Evolutionary conservation across 345 rosid genomes (phyloP), one percentile per base, ranked within the genome.

Genomic region (Heritiera littoralis): DNA sequence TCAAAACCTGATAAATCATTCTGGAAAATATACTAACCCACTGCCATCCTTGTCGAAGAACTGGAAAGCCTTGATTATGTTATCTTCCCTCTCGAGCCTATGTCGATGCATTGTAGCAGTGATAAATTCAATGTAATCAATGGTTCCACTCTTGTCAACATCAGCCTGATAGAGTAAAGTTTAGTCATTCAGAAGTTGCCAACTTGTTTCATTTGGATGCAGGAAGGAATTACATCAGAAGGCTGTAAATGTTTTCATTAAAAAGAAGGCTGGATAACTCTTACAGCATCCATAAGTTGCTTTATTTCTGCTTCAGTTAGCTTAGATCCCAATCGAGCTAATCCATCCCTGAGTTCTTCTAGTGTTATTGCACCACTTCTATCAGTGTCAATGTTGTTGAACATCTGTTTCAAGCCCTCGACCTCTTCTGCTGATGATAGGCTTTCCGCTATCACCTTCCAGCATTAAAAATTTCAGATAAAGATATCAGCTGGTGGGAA

Each of bases 231-330:
- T 8, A 46, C 6, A 46, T 46, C 51, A 6, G 20, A 46, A 49
- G 58, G 14, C 9, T 51, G 60, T 9, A 9, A 71, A 71, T 66
- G 71, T 35, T 68, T 45, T 10, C 59, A 5, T 23, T 60, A 60
- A 60, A 60, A 4, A 61, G 5, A 6, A 61, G 17, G 3, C 38
- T 65, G 5, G 56, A 23, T 69, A 78, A 75, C 78, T 76, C 95
- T 89, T 89, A 96, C 99, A 69, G 98, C 98, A 63, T 93, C 98
- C 99, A 96, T 92, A 48, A 96, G 90, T 84, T 91, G 95, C 86
- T 83, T 83, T 52, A 90, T 88, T 86, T 96, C 99, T 55, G 83
- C 30, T 86, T 94, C 98, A 0, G 88, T 75, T 56, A 94, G 93
- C 86, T 78, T 93, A 41, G 99, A 94, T 76, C 98, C 99, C 76